Percentiles rank a stretch among this genome's conserved stretches.
Conservation (phyloP, 257 asterid species). For the Primulina eburnea region DNA sequence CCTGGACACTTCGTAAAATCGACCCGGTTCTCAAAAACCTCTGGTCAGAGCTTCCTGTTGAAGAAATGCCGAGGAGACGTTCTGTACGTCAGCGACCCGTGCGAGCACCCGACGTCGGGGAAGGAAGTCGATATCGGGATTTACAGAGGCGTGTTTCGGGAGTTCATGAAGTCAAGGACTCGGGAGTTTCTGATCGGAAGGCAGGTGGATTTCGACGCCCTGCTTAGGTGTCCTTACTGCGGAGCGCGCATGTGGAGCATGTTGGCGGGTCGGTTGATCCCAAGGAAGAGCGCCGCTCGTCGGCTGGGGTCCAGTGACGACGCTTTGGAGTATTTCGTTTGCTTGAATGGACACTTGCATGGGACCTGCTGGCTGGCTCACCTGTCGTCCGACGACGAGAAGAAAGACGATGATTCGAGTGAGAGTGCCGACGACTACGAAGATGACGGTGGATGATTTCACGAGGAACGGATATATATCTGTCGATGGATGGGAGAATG, state of each 20-base stretch:
- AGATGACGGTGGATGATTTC: background rate
- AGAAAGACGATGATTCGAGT: background rate
- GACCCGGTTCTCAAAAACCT: constrained; percentile 81
- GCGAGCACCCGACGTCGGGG: constrained; percentile 58
- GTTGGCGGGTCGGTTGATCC: constrained; percentile 73
- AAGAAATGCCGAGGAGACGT: constrained; percentile 61
- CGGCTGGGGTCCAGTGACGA: constrained; percentile 68
- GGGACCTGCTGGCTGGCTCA: constrained; percentile 78
- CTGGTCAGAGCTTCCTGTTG: constrained; percentile 68
- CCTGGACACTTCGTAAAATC: constrained; percentile 58
- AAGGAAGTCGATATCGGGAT: constrained; percentile 51
- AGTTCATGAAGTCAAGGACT: constrained; percentile 62
- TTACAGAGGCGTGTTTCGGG: constrained; percentile 71
- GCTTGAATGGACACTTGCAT: constrained; percentile 78
- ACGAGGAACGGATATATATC: no score
- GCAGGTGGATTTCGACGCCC: constrained; percentile 51
- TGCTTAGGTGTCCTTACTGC: constrained; percentile 65
- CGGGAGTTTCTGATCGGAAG: constrained; percentile 55
- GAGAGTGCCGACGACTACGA: constrained; percentile 5
- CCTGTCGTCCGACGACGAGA: constrained; percentile 49
- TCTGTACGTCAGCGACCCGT: constrained; percentile 77
- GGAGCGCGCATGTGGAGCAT: constrained; percentile 84
- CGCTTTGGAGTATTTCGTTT: constrained; percentile 71
- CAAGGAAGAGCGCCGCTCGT: constrained; percentile 57
- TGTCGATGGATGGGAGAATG: no score